These are phyloP conservation scores for Pelargonium myrrhifolium DNA, from an alignment of 441 rosid species.

Conservation along the genomic window DNA sequence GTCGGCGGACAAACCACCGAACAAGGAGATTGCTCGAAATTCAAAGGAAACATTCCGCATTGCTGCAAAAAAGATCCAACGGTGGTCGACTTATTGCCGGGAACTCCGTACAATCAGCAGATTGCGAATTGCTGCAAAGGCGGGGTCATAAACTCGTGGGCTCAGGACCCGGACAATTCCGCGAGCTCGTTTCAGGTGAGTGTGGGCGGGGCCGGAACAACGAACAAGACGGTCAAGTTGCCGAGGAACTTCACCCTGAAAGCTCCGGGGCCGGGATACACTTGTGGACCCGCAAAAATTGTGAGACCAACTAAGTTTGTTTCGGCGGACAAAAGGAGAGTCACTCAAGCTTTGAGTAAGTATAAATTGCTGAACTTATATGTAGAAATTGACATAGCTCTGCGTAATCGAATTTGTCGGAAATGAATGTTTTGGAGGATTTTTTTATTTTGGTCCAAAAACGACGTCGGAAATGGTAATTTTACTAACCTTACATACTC, in stretches of 20 bases:
- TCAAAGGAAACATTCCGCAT: slow-evolving; percentile 49
- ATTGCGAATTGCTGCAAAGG: slow-evolving; percentile 58
- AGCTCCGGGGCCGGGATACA: slow-evolving; percentile 83
- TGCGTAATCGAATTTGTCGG: slow-evolving; percentile 19
- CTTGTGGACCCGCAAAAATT: slow-evolving; percentile 71
- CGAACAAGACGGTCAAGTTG: slow-evolving; percentile 63
- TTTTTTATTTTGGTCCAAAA: too few relatives aligned
- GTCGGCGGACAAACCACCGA: slow-evolving; percentile 39
- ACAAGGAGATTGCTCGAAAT: slow-evolving; percentile 69
- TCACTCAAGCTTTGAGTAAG: slow-evolving; percentile 74
- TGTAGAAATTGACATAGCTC: too few relatives aligned
- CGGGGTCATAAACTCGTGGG: slow-evolving; percentile 51
- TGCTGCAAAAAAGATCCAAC: slow-evolving; percentile 46
- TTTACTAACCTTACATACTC: slow-evolving; percentile 9
- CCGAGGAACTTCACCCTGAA: slow-evolving; percentile 82
- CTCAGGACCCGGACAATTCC: slow-evolving; percentile 35
- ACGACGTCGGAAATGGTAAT: too few relatives aligned
- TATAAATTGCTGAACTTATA: too few relatives aligned
- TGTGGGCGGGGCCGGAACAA: slow-evolving; percentile 67
- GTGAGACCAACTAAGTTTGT: slow-evolving; percentile 60
- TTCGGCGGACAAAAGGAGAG: slow-evolving; percentile 48
- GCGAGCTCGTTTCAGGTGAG: slow-evolving; percentile 61
- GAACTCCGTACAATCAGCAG: slow-evolving; percentile 55
- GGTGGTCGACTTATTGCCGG: slow-evolving; percentile 41
- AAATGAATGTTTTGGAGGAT: neutral